Evolutionary conservation across 2,329 filamentous ascomycete genomes (phyloP), one percentile per base, ranked within the genome.

Genomic region (Cladosporium colombiae): DNA sequence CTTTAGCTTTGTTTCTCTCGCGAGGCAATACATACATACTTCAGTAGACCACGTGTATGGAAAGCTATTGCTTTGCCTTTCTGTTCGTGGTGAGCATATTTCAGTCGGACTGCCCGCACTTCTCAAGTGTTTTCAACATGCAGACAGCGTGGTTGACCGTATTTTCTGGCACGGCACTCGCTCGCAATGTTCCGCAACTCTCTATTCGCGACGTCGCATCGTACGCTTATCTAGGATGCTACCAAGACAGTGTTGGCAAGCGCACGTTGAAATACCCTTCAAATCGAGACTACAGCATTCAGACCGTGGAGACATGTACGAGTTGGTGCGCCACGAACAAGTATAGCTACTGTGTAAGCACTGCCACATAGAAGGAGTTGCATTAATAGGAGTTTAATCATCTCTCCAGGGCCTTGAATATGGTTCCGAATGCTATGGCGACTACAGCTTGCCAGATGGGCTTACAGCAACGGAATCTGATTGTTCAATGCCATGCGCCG

Each of bases 371-470:
- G 10, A 46, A 1, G n/a, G n/a, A 8, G n/a, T 21, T 21, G 2
- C 8, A 10, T 46, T 2, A 46, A 6, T 11, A 5, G 6, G n/a
- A 23, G n/a, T 23, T 18, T 46, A 21, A 46, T 46, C n/a, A 46
- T 21, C 40, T 21, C 40, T 16, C 3, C 40, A 46, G 40, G 76
- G 75, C 35, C 60, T 75, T 1, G 75, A 78, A 64, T 77, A 74
- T 66, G 66, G 67, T 21, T 67, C 67, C 14, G 69, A 78, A 68
- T 76, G 75, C 67, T 76, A 70, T 68, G 77, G 75, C 68, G 73
- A 49, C 55, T 31, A 63, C 72, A 44, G 37, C 33, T 33, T 33
- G 27, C 18, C 49, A 25, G 56, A 61, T 53, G 23, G 59, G 18
- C 27, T 33, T 70, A 10, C 70, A 65, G 67, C 70, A 7, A 63